Evolutionary conservation across 495 filamentous ascomycete genomes (phyloP), one percentile per base, ranked within the genome.

Genomic region (Aspergillus biplanus): DNA sequence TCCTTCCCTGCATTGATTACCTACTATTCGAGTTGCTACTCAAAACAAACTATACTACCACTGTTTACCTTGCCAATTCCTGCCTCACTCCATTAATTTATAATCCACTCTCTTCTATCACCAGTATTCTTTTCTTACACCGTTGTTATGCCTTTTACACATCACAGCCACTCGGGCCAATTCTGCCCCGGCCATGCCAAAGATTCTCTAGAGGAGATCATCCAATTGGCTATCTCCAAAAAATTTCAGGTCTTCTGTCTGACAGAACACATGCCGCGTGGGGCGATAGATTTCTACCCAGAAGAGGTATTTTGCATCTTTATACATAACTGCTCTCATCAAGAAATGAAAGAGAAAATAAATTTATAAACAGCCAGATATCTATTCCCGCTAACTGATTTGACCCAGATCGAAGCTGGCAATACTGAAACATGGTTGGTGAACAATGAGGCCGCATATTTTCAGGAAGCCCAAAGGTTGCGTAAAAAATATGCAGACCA

Each of bases 161-260:
- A 97, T 78, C 96, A 99, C 78, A 95, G 91, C 73, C 95, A 99
- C 81, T 97, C 93, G 52, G 96, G 95, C 55, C 91, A 98, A 76
- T 98, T 98, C 84, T 99, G 96, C 79, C 88, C 86, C 9, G 84
- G 89, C 68, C 95, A 98, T 79, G 95, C 94, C 27, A 84, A 88
- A 71, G 85, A 94, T 75, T 83, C 85, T 15, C 85, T 98, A 27
- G 94, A 97, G 71, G 88, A 92, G 64, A 85, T 98, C 60, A 81
- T 98, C 71, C 83, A 86, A 65, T 83, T 86, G 18, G 95, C 95
- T 65, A 93, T 98, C 73, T 71, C 78, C 53, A 82, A 86, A 60
- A 88, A 90, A 58, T 94, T 96, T 85, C 82, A 85, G 59, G 85
- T 88, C 64, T 92, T 97, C 69, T 92, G 90, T 44, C 76, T 98